These are phyloP conservation scores for Podaxis carcinomalis DNA, from an alignment of 768 basidiomycete species.

Conservation along the genomic window DNA sequence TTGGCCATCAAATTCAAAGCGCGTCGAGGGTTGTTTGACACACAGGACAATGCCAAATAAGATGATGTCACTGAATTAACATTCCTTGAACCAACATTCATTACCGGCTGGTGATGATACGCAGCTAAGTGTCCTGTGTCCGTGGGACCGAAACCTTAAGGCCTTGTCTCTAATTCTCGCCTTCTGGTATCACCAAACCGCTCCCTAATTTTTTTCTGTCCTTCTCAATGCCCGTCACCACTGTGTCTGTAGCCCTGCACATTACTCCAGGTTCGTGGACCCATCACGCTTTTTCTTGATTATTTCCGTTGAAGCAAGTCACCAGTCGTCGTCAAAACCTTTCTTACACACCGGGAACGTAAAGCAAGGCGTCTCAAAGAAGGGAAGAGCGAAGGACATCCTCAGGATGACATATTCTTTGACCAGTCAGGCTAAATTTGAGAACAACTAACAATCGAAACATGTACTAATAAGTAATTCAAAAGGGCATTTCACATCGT, in stretches of 20 bases:
- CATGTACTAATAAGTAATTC: not conserved
- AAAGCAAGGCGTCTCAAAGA: slow-evolving; percentile 36
- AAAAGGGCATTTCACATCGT: slow-evolving; percentile 65
- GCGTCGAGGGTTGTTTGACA: not conserved
- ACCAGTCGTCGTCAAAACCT: slow-evolving; percentile 52
- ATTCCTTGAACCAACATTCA: not conserved
- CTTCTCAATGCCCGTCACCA: slow-evolving; percentile 45
- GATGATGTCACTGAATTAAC: not conserved
- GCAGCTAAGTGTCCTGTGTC: not conserved
- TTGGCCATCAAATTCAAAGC: slow-evolving; percentile 6
- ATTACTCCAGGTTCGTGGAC: slow-evolving; percentile 43
- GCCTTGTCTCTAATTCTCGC: slow-evolving; percentile 1
- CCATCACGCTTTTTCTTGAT: not conserved
- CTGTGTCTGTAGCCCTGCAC: slow-evolving; percentile 47
- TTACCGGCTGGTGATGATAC: not conserved
- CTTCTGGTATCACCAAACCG: slow-evolving; percentile 9
- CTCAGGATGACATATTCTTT: slow-evolving; percentile 61
- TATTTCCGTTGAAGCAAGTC: not conserved
- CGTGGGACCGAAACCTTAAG: not conserved
- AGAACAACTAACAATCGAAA: not conserved
- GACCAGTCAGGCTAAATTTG: slow-evolving; percentile 47
- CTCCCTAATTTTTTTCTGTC: slow-evolving; percentile 4
- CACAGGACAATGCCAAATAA: not conserved
- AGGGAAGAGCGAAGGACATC: slow-evolving; percentile 36
- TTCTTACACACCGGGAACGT: slow-evolving; percentile 41